A percentile compares a stretch with the other conserved stretches of the same genome.
phyloP scores from a whole-genome alignment of 2,329 filamentous ascomycete genomes.

The Ilyonectria destructans region DNA sequence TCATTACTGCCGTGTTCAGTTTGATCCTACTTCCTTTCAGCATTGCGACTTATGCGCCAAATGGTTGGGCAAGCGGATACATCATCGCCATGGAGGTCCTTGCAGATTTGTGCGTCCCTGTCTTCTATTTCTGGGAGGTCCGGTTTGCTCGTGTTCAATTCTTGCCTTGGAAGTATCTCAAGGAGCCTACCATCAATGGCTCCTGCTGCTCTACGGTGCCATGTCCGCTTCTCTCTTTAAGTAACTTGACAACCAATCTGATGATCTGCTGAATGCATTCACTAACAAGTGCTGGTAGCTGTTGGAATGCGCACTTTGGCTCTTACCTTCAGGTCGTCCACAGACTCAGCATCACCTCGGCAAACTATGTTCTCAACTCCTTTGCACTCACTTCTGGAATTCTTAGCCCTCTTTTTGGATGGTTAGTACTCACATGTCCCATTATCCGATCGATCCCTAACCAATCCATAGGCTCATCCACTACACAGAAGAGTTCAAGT shows the following conservation, averaged over 20 bases:
- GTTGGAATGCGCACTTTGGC: constrained; percentile 65
- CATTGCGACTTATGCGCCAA: constrained; percentile 58
- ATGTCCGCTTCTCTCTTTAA: constrained; percentile 57
- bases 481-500: constrained; percentile 67
- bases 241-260: not conserved
- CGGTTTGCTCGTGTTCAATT: constrained; percentile 64
- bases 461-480: constrained; percentile 58
- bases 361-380: constrained; percentile 65
- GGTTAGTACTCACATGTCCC: constrained; percentile 23
- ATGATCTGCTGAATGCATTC: constrained; percentile 63
- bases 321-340: constrained; percentile 70
- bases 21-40: constrained; percentile 76
- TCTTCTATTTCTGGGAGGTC: constrained; percentile 72
- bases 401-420: constrained; percentile 63
- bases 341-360: constrained; percentile 62
- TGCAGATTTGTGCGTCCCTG: constrained; percentile 64
- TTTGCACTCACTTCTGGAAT: constrained; percentile 66
- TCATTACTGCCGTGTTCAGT: constrained; percentile 67
- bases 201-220: constrained; percentile 59
- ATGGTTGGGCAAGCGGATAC: constrained; percentile 64
- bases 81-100: constrained; percentile 72
- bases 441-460: not conserved
- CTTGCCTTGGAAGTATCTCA: constrained; percentile 65
- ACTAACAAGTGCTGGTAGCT: constrained; percentile 65
- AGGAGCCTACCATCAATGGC: constrained; percentile 65